phyloP scores from a whole-genome alignment of 768 basidiomycete genomes.

The Leucocoprinus birnbaumii region DNA sequence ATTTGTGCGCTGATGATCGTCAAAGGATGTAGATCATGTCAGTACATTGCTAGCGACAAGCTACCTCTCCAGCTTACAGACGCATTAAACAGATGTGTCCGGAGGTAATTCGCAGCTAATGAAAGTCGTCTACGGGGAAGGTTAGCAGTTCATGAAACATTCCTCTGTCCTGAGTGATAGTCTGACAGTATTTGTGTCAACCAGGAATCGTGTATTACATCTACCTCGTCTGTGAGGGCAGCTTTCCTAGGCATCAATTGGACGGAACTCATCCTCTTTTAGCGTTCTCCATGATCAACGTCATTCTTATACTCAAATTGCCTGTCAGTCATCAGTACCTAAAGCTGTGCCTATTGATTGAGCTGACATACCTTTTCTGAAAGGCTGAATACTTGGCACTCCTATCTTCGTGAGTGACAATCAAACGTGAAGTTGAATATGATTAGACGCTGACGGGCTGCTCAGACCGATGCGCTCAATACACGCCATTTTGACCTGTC shows the following conservation, averaged over 20 bases:
- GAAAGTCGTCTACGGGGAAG: slow-evolving; percentile 10
- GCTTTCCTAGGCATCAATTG: neutral
- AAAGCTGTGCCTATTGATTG: too few species aligned
- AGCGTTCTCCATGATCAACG: neutral
- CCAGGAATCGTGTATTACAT: slow-evolving; percentile 9
- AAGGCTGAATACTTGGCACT: slow-evolving; percentile 1
- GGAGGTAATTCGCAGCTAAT: slow-evolving; percentile 9
- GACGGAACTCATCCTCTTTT: too few species aligned
- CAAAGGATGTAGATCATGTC: slow-evolving; percentile 6
- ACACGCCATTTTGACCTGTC: slow-evolving; percentile 7
- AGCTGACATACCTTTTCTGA: neutral
- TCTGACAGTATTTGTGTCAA: neutral
- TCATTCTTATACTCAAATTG: neutral
- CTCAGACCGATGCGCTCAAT: slow-evolving; percentile 8
- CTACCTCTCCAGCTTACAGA: too few species aligned
- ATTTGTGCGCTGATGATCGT: slow-evolving; percentile 7
- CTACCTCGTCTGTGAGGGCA: slow-evolving; percentile 8
- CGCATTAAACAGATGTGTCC: neutral
- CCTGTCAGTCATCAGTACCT: neutral
- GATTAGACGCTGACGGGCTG: too few species aligned
- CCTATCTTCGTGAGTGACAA: neutral
- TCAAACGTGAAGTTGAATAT: neutral
- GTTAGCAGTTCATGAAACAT: neutral
- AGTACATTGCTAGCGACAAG: neutral
- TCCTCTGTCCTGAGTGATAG: too few species aligned